Evolutionary conservation across 1,139 yeast species (phyloP).

Genomic region (Kodamaea plutei): DNA sequence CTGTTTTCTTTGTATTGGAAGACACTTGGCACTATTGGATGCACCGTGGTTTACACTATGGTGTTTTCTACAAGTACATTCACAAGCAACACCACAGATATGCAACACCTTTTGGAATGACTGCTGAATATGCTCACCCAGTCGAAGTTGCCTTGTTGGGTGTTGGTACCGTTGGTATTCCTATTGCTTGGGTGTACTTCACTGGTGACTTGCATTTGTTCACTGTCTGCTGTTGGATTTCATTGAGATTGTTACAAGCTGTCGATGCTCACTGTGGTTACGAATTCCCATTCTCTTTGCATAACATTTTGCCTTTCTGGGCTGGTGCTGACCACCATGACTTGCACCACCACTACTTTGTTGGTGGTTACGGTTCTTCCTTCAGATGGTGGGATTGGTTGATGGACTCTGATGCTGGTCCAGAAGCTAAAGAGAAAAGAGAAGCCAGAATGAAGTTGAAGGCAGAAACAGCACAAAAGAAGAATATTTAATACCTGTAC

Average conservation of each 20-base stretch:
- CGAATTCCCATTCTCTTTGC: conserved; percentile 48
- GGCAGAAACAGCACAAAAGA: conserved; percentile 26
- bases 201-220: conserved; percentile 40
- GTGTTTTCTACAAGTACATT: conserved; percentile 44
- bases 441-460: conserved; percentile 29
- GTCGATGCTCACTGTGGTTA: conserved; percentile 48
- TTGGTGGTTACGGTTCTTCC: conserved; percentile 43
- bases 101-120: conserved; percentile 48
- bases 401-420: conserved; percentile 44
- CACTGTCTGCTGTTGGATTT: conserved; percentile 42
- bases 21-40: conserved; percentile 49
- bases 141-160: conserved; percentile 44
- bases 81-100: conserved; percentile 49
- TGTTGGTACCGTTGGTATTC: conserved; percentile 47
- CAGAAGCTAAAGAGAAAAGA: conserved; percentile 37
- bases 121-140: conserved; percentile 50
- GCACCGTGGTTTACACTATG: conserved; percentile 44
- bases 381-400: conserved; percentile 48
- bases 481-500: conserved; percentile 10
- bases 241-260: conserved; percentile 44
- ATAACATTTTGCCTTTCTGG: conserved; percentile 45
- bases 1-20: conserved; percentile 39
- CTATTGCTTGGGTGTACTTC: conserved; percentile 36
- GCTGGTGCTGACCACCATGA: conserved; percentile 52
- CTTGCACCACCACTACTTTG: conserved; percentile 45